Evolutionary conservation across 164 flowering plant species (phyloP).

Genomic region (Warburgia ugandensis): DNA sequence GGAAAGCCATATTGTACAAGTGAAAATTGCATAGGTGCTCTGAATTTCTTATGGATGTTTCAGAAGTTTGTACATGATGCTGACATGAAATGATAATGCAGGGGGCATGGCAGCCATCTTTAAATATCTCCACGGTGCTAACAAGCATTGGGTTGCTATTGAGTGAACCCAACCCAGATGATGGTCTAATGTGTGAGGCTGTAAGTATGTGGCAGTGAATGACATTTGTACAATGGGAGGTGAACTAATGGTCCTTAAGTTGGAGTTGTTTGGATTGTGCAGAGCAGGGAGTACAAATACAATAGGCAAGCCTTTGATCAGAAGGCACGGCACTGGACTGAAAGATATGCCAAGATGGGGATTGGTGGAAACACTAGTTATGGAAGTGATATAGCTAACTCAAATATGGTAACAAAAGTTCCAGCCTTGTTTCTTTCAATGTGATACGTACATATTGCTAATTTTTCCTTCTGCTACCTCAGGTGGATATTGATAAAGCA

Average conservation of each 20-base stretch:
- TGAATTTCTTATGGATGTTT: background rate
- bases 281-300: slow-evolving; percentile 88
- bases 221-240: background rate
- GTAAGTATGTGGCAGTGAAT: slow-evolving; percentile 34
- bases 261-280: slow-evolving; percentile 23
- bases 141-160: slow-evolving; percentile 76
- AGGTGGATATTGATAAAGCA: slow-evolving; percentile 26
- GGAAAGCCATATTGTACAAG: no score
- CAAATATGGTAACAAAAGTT: slow-evolving; percentile 17
- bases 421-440: no score
- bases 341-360: slow-evolving; percentile 55
- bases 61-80: background rate
- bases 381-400: slow-evolving; percentile 12
- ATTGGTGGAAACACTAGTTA: slow-evolving; percentile 17
- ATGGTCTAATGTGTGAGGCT: slow-evolving; percentile 86
- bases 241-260: background rate
- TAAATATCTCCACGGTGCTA: slow-evolving; percentile 75
- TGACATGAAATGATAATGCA: slow-evolving; percentile 16
- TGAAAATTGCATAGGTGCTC: background rate
- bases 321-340: slow-evolving; percentile 73
- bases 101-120: slow-evolving; percentile 96
- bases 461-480: background rate
- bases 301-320: slow-evolving; percentile 70
- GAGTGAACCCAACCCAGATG: slow-evolving; percentile 92
- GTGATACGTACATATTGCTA: background rate